Evolutionary conservation across 2,329 filamentous ascomycete species (phyloP), one percentile per base, ranked within the genome.

Genomic region (Fusarium devonianum): DNA sequence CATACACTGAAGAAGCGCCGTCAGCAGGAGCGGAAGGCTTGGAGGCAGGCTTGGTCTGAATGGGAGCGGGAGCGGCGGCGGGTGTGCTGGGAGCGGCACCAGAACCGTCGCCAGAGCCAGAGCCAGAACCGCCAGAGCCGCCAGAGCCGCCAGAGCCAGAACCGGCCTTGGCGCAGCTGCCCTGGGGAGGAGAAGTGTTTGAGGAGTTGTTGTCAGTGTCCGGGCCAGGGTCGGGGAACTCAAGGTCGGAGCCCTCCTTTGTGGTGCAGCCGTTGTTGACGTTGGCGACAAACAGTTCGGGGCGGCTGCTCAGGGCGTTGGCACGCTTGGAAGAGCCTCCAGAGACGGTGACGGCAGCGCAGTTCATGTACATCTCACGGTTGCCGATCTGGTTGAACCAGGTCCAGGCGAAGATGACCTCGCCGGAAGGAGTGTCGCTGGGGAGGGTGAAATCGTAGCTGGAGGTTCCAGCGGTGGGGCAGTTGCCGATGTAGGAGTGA

Each of bases 331-430:
- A 55, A 37, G 67, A 65, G 37, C 71, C 69, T 19, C 71, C 71
- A 44, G 69, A 71, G 67, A 92, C 85, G 54, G 81, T 83, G 62
- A 92, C 81, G 40, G 82, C 78, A 7, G 89, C 89, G 67, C 90
- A 94, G 73, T 91, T 90, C 87, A 91, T 91, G 80, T 94, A 94
- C 82, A 89, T 89, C 70, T 93, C 89, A 36, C 89, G 81, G 73
- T 92, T 92, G 18, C 89, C 89, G 29, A 88, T 72, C 58, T 84
- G 76, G 76, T 91, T 91, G 74, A 89, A 87, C 87, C 87, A 90
- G 18, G 84, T 85, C 90, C 90, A 93, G 26, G 85, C 84, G 39
- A 92, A 81, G 33, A 92, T 69, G 48, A 84, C 87, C 23, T 85
- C 81, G 71, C 71, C 76, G 52, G 71, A 65, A n/a, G 84, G 83